Evolutionary conservation across 441 rosid species (phyloP).

Genomic region (Eruca vesicaria): DNA sequence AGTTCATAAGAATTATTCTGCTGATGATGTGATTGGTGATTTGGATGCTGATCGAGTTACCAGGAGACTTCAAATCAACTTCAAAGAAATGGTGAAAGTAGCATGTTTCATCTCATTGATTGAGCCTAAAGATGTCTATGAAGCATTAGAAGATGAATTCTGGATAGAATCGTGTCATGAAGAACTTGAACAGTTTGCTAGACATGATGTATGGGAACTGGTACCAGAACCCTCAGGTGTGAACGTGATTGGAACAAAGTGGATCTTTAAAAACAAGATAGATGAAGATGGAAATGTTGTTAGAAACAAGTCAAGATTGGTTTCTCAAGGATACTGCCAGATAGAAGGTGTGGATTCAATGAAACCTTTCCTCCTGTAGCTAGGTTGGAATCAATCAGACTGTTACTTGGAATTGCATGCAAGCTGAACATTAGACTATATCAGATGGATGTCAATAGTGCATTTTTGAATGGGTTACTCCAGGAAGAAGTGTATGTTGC

Average conservation of each 20-base stretch:
- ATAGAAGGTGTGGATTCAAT: not conserved
- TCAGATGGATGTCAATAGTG: not conserved
- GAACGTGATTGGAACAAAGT: not conserved
- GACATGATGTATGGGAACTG: not conserved
- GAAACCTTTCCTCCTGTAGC: not conserved
- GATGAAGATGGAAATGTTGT: not conserved
- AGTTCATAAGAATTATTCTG: not conserved
- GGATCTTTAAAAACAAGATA: not conserved
- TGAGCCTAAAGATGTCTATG: not conserved
- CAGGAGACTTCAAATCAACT: rapidly evolving
- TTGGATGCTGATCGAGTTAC: not conserved
- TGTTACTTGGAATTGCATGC: rapidly evolving
- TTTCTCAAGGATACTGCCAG: not conserved
- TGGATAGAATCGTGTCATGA: not conserved
- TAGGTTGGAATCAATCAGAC: rapidly evolving
- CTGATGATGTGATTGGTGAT: not conserved
- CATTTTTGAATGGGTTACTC: not conserved
- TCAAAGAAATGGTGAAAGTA: not conserved
- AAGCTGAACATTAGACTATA: not conserved
- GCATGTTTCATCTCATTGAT: not conserved
- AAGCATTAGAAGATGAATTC: not conserved
- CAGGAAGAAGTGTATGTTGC: not conserved
- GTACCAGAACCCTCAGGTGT: rapidly evolving
- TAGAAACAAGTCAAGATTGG: not conserved
- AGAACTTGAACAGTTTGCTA: not conserved